phyloP scores from a whole-genome alignment of 345 rosid genomes.

The Zanthoxylum bungeanum region DNA sequence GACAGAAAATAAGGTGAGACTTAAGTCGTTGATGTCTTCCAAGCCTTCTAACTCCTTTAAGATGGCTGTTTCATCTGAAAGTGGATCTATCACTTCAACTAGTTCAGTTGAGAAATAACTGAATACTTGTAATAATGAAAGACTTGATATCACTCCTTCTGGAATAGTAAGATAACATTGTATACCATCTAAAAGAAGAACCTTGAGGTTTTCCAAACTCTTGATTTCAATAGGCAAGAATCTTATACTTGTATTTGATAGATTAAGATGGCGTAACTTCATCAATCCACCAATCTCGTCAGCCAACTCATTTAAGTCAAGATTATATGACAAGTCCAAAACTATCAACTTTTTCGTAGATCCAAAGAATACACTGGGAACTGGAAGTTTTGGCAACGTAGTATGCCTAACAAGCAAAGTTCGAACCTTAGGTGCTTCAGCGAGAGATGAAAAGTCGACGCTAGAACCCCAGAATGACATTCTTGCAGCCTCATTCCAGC shows the following conservation, averaged over 20 bases:
- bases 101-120: background rate
- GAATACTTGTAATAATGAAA: conserved; percentile 18
- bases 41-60: background rate
- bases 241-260: conserved; percentile 6
- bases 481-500: background rate
- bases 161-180: background rate
- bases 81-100: background rate
- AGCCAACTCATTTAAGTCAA: background rate
- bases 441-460: background rate
- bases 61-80: background rate
- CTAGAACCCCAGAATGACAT: background rate
- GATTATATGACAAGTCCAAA: conserved; percentile 4
- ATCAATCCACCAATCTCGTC: background rate
- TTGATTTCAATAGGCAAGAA: background rate
- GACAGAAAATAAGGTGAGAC: background rate
- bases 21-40: background rate
- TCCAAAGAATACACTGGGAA: background rate
- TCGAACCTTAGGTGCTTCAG: background rate
- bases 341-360: background rate
- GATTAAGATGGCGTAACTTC: conserved; percentile 17
- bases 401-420: conserved; percentile 5
- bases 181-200: conserved; percentile 9
- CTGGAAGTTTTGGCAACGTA: background rate
- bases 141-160: conserved; percentile 16
- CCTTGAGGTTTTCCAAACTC: background rate